Evolutionary conservation across 345 rosid species (phyloP).

Genomic region (Mangifera indica): DNA sequence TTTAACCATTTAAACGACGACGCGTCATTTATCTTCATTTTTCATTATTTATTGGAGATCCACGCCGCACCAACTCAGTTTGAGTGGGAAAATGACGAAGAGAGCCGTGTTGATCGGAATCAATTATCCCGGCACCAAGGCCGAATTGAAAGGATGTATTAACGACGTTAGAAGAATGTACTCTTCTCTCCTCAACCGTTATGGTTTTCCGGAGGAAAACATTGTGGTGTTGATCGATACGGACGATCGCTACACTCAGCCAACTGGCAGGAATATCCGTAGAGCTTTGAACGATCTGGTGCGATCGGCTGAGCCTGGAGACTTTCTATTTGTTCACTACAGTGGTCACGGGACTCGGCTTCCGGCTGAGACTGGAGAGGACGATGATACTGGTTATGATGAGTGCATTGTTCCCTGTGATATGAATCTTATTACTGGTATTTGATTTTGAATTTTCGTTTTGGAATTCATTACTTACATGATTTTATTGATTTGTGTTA

Average conservation of each 20-base stretch:
- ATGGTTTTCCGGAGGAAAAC: conserved; percentile 63
- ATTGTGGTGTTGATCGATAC: conserved; percentile 70
- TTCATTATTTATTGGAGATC: background rate
- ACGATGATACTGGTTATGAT: conserved; percentile 92
- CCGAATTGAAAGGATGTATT: conserved; percentile 85
- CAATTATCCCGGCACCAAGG: conserved; percentile 83
- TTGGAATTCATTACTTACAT: background rate
- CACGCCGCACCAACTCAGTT: background rate
- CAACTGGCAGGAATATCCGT: conserved; percentile 81
- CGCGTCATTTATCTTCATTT: background rate
- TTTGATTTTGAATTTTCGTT: background rate
- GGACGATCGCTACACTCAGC: conserved; percentile 54
- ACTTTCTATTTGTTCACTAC: conserved; percentile 73
- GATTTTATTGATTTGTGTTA: background rate
- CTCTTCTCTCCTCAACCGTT: conserved; percentile 58
- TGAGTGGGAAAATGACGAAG: conserved; percentile 44
- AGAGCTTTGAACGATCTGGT: conserved; percentile 51
- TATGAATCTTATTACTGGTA: conserved; percentile 86
- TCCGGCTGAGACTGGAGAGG: conserved; percentile 95
- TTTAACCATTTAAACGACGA: background rate
- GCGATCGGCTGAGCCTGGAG: conserved; percentile 58
- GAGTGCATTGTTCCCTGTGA: conserved; percentile 95
- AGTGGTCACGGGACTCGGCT: conserved; percentile 98
- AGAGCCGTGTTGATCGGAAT: conserved; percentile 79
- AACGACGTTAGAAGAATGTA: conserved; percentile 78